A percentile compares a stretch with the other conserved stretches of the same genome.
phyloP scores from a whole-genome alignment of 208 protist species.

The Leishmania tropica region DNA sequence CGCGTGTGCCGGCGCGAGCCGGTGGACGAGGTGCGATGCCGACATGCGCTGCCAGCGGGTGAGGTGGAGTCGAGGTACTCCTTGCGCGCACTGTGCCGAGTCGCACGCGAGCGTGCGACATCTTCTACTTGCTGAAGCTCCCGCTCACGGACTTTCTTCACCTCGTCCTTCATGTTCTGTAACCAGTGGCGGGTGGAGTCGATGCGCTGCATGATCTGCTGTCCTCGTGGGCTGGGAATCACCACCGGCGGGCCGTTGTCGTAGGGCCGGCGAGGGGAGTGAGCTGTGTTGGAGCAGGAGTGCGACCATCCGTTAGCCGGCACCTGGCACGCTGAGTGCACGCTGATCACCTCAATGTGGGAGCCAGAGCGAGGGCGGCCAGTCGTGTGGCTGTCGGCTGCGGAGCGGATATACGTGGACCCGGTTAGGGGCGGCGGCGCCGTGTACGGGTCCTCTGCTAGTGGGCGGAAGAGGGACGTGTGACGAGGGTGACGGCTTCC shows the following conservation, averaged over 20 bases:
- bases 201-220: conserved; percentile 40
- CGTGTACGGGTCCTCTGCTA: conserved; percentile 9
- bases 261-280: conserved; percentile 27
- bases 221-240: conserved; percentile 21
- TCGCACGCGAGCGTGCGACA: neutral
- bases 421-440: neutral
- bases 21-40: conserved; percentile 24
- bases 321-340: conserved; percentile 23
- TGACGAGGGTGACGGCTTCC: conserved; percentile 11
- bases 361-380: conserved; percentile 30
- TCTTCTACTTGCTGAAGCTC: conserved; percentile 10
- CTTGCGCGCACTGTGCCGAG: neutral
- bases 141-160: conserved; percentile 32
- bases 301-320: conserved; percentile 18
- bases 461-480: conserved; percentile 9
- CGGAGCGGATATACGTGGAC: conserved; percentile 24
- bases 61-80: neutral
- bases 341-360: conserved; percentile 51
- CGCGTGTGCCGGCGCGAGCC: conserved; percentile 7
- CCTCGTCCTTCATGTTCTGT: conserved; percentile 47
- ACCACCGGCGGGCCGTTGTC: conserved; percentile 15
- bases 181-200: conserved; percentile 60
- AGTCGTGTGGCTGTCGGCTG: conserved; percentile 4
- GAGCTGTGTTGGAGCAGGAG: conserved; percentile 13
- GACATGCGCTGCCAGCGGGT: neutral